Percentiles rank a stretch among this genome's conserved stretches.
Conservation (phyloP, 2,329 filamentous ascomycete species). For the Aspergillus udagawae region DNA sequence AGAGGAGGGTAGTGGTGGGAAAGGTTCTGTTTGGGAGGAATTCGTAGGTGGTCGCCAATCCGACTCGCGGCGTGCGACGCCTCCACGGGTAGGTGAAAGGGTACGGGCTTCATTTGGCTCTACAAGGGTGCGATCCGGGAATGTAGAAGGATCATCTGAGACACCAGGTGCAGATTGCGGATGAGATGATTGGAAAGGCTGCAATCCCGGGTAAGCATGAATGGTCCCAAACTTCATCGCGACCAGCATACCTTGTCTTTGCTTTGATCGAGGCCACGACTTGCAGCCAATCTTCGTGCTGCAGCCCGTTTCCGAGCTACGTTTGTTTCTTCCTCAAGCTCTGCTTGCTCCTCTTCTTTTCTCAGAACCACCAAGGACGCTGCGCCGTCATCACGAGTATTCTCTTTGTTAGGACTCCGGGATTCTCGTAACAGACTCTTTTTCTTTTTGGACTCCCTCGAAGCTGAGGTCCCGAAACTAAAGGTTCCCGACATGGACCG, state of each 20-base stretch:
- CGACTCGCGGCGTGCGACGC: conserved; percentile 10
- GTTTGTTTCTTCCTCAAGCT: conserved; percentile 53
- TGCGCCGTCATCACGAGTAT: conserved; percentile 31
- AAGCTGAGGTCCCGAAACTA: conserved; percentile 41
- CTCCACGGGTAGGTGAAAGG: conserved; percentile 1
- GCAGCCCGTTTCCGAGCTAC: conserved; percentile 52
- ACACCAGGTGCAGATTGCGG: not conserved
- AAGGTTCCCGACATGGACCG: conserved; percentile 45
- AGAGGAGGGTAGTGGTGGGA: conserved; percentile 29
- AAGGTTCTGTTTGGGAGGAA: conserved; percentile 28
- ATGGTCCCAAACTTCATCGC: not conserved
- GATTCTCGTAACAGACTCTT: conserved; percentile 27
- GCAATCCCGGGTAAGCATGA: not conserved
- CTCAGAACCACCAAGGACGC: conserved; percentile 54
- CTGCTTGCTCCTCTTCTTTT: conserved; percentile 53
- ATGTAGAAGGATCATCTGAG: not conserved
- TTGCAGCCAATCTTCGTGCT: conserved; percentile 53
- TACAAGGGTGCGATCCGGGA: not conserved
- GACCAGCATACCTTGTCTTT: conserved; percentile 27
- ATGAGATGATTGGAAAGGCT: not conserved
- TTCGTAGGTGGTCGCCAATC: conserved; percentile 12
- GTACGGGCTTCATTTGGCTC: conserved; percentile 11
- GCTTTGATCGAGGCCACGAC: conserved; percentile 45
- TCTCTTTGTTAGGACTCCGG: conserved; percentile 21
- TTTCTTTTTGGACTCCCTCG: conserved; percentile 40